Conservation (phyloP, 2,329 filamentous ascomycete species). For the Verticillium nonalfalfae region DNA sequence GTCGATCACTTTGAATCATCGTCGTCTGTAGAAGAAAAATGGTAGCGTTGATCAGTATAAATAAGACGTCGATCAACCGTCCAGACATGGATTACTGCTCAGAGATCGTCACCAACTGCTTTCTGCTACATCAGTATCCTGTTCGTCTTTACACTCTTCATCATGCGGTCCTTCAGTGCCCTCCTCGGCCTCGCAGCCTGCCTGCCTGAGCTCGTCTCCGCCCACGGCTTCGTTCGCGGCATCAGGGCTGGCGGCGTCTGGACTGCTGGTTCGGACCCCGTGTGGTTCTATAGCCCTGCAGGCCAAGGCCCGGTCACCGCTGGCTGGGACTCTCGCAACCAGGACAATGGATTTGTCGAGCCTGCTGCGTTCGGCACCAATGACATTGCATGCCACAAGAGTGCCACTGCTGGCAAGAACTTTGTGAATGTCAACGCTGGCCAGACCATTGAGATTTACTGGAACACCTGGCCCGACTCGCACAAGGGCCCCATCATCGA, state of each 20-base stretch:
- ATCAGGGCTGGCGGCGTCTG: constrained; percentile 20
- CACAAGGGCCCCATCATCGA: constrained; percentile 29
- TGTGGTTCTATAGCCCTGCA: constrained; percentile 13
- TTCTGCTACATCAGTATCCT: neutral
- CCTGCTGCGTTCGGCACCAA: constrained; percentile 24
- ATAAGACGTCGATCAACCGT: neutral
- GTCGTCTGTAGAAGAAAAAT: neutral
- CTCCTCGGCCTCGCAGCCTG: constrained; percentile 1
- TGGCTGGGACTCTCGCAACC: constrained; percentile 10
- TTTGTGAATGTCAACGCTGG: constrained; percentile 18
- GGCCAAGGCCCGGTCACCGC: constrained; percentile 6
- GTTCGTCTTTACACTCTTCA: neutral
- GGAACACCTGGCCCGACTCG: constrained; percentile 20
- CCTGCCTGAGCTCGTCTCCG: constrained; percentile 9
- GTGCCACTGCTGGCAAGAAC: constrained; percentile 21
- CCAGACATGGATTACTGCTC: neutral
- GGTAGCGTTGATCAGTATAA: neutral
- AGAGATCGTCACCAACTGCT: neutral
- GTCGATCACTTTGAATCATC: neutral
- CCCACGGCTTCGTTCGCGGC: constrained; percentile 25
- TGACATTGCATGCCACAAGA: constrained; percentile 33
- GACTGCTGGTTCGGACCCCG: constrained; percentile 36
- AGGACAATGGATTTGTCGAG: constrained; percentile 27
- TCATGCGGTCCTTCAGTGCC: neutral
- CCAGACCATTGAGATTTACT: constrained; percentile 15